Percentiles rank a stretch among this genome's conserved stretches.
These are phyloP conservation scores for Fusarium dimerum DNA, from an alignment of 2,329 filamentous ascomycete species.

Conservation along the genomic window DNA sequence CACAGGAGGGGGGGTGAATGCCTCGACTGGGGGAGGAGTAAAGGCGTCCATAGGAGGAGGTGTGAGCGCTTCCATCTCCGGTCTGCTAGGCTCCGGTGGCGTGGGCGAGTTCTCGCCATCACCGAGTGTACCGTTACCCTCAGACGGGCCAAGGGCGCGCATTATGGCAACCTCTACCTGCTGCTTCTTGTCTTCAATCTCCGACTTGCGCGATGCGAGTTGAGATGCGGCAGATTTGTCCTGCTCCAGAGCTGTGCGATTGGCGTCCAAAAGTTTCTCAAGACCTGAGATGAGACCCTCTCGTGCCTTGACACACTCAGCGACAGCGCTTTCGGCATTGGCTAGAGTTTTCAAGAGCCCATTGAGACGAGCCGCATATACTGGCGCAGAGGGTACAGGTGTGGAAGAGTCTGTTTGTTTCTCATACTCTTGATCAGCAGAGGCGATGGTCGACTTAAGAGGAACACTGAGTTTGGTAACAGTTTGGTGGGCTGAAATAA, in stretches of 20 bases:
- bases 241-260: slow-evolving; percentile 66
- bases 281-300: slow-evolving; percentile 75
- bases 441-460: slow-evolving; percentile 65
- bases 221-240: slow-evolving; percentile 70
- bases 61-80: slow-evolving; percentile 83
- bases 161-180: slow-evolving; percentile 93
- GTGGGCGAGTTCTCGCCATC: slow-evolving; percentile 48
- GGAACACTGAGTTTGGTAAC: slow-evolving; percentile 72
- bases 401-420: slow-evolving; percentile 75
- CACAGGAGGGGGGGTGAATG: slow-evolving; percentile 8
- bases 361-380: slow-evolving; percentile 87
- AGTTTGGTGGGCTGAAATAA: slow-evolving; percentile 74
- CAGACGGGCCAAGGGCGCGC: slow-evolving; percentile 70
- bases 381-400: slow-evolving; percentile 75
- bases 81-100: slow-evolving; percentile 65
- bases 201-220: slow-evolving; percentile 65
- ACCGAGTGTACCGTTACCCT: slow-evolving; percentile 50
- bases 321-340: slow-evolving; percentile 84
- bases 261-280: slow-evolving; percentile 77
- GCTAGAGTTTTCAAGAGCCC: slow-evolving; percentile 88
- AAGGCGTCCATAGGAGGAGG: slow-evolving; percentile 65
- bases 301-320: slow-evolving; percentile 85
- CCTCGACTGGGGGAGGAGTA: slow-evolving; percentile 20
- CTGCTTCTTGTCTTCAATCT: slow-evolving; percentile 79
- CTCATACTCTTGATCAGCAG: slow-evolving; percentile 79